Conservation (phyloP, 495 filamentous ascomycete genomes). For the Penicillium fimorum region DNA sequence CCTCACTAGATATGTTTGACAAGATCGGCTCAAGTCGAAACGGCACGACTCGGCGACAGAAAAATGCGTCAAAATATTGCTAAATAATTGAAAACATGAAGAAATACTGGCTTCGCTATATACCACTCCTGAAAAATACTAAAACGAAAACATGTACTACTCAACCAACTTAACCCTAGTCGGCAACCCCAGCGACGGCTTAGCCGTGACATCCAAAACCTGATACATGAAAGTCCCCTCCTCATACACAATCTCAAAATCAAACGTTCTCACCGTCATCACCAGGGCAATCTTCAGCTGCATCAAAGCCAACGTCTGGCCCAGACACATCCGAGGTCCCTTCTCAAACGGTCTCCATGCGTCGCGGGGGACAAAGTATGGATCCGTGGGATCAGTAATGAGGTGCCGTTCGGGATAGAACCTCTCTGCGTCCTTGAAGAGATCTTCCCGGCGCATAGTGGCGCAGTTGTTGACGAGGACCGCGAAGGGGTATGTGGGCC, state of each 20-base stretch:
- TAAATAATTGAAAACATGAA: too few relatives aligned
- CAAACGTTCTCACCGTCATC: constrained; percentile 46
- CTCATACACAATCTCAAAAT: constrained; percentile 46
- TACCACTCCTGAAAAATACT: too few relatives aligned
- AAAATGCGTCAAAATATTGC: too few relatives aligned
- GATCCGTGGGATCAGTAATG: constrained; percentile 3
- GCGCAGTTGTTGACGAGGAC: constrained; percentile 7
- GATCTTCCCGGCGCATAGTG: constrained; percentile 5
- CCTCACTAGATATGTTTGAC: too few relatives aligned
- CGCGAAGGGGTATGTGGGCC: constrained; percentile 3
- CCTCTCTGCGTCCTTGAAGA: constrained; percentile 10
- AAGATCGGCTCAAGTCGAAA: too few relatives aligned
- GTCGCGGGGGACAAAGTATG: constrained; percentile 26
- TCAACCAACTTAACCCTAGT: not conserved
- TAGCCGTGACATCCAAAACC: constrained; percentile 4
- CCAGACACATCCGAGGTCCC: constrained; percentile 54
- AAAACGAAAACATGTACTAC: not conserved
- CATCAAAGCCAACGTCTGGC: constrained; percentile 50
- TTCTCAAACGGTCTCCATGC: constrained; percentile 54
- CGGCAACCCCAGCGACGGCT: not conserved
- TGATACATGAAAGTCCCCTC: constrained; percentile 20
- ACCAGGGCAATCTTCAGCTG: constrained; percentile 48
- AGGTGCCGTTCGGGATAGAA: constrained; percentile 30
- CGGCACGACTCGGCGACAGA: too few relatives aligned
- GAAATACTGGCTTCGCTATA: too few relatives aligned